Conservation (phyloP, 768 basidiomycete species). For the Dioszegia crocea region DNA sequence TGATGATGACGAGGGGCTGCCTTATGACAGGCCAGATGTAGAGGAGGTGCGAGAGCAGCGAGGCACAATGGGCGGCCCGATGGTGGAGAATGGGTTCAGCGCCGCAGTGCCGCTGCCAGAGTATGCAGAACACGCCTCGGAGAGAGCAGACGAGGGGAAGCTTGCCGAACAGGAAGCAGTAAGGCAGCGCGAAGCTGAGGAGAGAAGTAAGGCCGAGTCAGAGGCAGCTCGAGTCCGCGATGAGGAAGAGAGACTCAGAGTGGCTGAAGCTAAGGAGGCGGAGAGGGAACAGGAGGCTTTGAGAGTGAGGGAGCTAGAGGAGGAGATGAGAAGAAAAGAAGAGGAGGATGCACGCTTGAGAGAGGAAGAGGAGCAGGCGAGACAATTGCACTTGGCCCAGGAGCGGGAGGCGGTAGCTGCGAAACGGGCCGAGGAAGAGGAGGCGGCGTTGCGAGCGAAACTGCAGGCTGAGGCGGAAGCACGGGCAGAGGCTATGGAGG, state of each 20-base stretch:
- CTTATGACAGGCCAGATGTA: slow-evolving; percentile 31
- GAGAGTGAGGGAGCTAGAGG: background rate
- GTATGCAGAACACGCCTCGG: too few species aligned
- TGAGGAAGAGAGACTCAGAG: background rate
- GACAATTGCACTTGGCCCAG: slow-evolving; percentile 1
- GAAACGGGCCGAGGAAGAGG: slow-evolving; percentile 2
- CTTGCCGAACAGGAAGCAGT: too few species aligned
- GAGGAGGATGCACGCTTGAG: slow-evolving; percentile 12
- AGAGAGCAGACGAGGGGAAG: too few species aligned
- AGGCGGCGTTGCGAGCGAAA: slow-evolving; percentile 4
- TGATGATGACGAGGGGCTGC: slow-evolving; percentile 28
- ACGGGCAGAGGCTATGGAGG: slow-evolving; percentile 10
- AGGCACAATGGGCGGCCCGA: background rate
- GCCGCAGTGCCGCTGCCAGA: too few species aligned
- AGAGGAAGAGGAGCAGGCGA: slow-evolving; percentile 8
- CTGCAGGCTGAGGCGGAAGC: slow-evolving; percentile 7
- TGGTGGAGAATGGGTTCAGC: background rate
- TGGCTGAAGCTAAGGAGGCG: background rate
- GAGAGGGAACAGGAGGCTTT: background rate
- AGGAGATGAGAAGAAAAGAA: background rate
- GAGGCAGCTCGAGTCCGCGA: background rate
- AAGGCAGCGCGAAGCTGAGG: too few species aligned
- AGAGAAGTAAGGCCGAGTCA: too few species aligned
- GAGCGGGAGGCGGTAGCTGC: slow-evolving; percentile 2
- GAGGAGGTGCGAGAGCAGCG: background rate